Percentiles rank a stretch among this genome's conserved stretches.
phyloP scores from a whole-genome alignment of 768 basidiomycete species.

The Albatrellus ellisii region DNA sequence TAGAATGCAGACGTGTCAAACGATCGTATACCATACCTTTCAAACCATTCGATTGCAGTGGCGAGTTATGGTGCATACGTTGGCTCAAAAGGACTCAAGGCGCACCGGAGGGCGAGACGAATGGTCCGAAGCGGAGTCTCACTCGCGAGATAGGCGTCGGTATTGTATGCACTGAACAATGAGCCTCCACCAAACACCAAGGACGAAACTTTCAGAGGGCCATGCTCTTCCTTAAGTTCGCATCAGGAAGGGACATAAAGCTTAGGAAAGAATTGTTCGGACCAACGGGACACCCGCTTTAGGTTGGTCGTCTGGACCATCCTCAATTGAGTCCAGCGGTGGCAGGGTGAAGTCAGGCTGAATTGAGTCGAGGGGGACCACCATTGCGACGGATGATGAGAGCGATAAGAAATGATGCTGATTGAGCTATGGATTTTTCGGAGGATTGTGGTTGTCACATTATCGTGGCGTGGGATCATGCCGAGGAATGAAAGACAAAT shows the following conservation, averaged over 20 bases:
- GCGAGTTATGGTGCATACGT: neutral
- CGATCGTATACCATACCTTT: conserved; percentile 66
- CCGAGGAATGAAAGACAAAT: neutral
- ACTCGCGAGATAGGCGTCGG: conserved; percentile 41
- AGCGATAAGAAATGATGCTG: neutral
- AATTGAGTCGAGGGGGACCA: conserved; percentile 26
- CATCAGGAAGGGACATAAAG: neutral
- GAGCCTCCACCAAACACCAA: conserved; percentile 64
- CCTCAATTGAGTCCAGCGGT: conserved; percentile 26
- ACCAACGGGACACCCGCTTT: conserved; percentile 23
- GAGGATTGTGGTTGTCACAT: neutral
- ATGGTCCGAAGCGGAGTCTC: conserved; percentile 49
- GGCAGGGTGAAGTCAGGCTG: conserved; percentile 29
- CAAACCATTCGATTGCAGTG: neutral
- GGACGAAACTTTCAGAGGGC: conserved; percentile 25
- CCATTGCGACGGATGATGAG: conserved; percentile 19
- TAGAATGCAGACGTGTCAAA: conserved; percentile 82
- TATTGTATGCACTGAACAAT: conserved; percentile 56
- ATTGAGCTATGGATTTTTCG: neutral
- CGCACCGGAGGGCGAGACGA: conserved; percentile 64
- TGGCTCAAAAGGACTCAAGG: neutral
- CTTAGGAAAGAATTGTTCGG: conserved; percentile 4
- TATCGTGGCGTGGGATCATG: neutral
- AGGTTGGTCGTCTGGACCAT: conserved; percentile 28
- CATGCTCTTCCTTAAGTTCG: conserved; percentile 20